Evolutionary conservation across 352 stramenopile species (phyloP).

Genomic region (Phytophthora meadii): DNA sequence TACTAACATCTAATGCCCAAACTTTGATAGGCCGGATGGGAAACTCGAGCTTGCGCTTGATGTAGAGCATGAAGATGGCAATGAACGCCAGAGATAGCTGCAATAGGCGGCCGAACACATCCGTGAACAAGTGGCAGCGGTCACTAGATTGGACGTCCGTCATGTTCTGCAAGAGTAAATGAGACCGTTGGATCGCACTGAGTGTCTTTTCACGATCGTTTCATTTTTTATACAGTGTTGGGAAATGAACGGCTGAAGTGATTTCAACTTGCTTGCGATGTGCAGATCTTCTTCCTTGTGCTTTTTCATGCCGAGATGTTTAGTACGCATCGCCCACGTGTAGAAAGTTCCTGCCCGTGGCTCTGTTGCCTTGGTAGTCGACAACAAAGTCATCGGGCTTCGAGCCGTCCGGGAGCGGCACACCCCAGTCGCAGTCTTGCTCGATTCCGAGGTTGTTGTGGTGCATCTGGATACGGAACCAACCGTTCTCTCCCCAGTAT

Average conservation of each 20-base stretch:
- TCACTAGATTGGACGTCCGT: conserved; percentile 15
- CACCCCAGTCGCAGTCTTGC: conserved; percentile 89
- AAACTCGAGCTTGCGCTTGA: conserved; percentile 83
- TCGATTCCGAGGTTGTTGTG: conserved; percentile 92
- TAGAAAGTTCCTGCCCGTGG: conserved; percentile 27
- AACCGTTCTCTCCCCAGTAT: conserved; percentile 94
- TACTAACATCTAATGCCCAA: conserved; percentile 74
- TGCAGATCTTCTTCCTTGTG: conserved; percentile 1
- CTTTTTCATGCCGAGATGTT: not conserved
- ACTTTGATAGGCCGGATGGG: conserved; percentile 73
- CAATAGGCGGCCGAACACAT: conserved; percentile 65
- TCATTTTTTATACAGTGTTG: conserved; percentile 7
- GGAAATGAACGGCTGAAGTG: conserved; percentile 3
- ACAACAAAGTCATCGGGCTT: conserved; percentile 61
- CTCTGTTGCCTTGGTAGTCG: conserved; percentile 36
- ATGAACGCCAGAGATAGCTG: conserved; percentile 61
- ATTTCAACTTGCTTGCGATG: conserved; percentile 10
- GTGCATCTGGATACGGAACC: conserved; percentile 92
- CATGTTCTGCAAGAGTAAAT: not conserved
- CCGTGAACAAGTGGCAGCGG: conserved; percentile 75
- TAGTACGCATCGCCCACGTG: conserved; percentile 18
- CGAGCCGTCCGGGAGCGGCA: conserved; percentile 82
- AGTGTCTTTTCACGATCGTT: conserved; percentile 23
- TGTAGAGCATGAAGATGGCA: conserved; percentile 69
- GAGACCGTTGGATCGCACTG: conserved; percentile 8